These are phyloP conservation scores for Erysiphe pulchra DNA, from an alignment of 2,329 filamentous ascomycete genomes.

Conservation along the genomic window DNA sequence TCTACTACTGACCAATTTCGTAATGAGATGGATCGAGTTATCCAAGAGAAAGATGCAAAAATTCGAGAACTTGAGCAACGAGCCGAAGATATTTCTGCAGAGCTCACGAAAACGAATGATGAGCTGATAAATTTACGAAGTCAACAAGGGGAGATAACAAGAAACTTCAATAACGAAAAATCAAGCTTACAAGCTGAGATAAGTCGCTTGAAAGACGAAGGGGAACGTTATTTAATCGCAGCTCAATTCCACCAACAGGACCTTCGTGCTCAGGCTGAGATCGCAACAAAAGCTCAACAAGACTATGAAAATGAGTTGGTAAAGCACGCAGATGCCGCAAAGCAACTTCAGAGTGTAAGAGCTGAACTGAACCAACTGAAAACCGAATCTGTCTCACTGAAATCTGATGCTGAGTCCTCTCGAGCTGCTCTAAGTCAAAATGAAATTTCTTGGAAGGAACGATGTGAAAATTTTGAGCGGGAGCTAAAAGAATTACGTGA, in stretches of 20 bases:
- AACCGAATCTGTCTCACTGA: conserved; percentile 47
- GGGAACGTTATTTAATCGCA: conserved; percentile 52
- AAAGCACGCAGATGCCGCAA: conserved; percentile 89
- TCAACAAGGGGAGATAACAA: conserved; percentile 48
- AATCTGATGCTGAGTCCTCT: conserved; percentile 63
- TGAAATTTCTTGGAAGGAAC: conserved; percentile 70
- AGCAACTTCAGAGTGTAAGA: conserved; percentile 53
- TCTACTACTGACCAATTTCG: conserved; percentile 65
- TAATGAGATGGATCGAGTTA: conserved; percentile 54
- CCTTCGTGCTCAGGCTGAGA: conserved; percentile 76
- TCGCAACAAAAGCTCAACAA: conserved; percentile 76
- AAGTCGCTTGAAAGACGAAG: conserved; percentile 56
- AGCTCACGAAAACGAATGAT: conserved; percentile 56
- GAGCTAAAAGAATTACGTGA: conserved; percentile 59
- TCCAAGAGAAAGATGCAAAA: conserved; percentile 53
- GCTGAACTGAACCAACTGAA: conserved; percentile 61
- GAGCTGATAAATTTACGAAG: conserved; percentile 62
- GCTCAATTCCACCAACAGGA: conserved; percentile 75
- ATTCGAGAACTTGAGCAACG: conserved; percentile 65
- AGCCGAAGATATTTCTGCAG: conserved; percentile 57
- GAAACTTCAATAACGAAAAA: conserved; percentile 60
- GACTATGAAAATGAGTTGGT: conserved; percentile 87
- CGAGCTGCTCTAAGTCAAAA: conserved; percentile 55
- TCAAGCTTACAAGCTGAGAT: conserved; percentile 54
- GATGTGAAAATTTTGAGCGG: conserved; percentile 53